A percentile compares a stretch with the other conserved stretches of the same genome.
phyloP scores from a whole-genome alignment of 2,329 filamentous ascomycete genomes.

The Mariannaea sp. region DNA sequence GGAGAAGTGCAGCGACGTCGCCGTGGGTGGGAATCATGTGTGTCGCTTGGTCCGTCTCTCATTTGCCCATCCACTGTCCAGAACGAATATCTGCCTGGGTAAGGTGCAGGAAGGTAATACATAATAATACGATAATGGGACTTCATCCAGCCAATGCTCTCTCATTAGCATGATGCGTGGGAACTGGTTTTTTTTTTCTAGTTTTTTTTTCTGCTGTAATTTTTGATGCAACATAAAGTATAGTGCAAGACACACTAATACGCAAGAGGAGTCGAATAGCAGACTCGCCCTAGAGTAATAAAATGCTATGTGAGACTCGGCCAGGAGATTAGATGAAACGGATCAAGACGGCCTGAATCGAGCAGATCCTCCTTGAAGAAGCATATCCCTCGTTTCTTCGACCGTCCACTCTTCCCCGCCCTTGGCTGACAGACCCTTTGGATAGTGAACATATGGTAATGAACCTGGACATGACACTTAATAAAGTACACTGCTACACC shows the following conservation, averaged over 20 bases:
- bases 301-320: background rate
- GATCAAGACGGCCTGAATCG: slow-evolving; percentile 8
- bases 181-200: slow-evolving; percentile 4
- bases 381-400: slow-evolving; percentile 6
- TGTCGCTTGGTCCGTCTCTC: slow-evolving; percentile 5
- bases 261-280: slow-evolving; percentile 1
- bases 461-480: slow-evolving; percentile 29
- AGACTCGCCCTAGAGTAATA: background rate
- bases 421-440: slow-evolving; percentile 17
- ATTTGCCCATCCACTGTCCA: background rate
- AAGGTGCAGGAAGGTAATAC: slow-evolving; percentile 3
- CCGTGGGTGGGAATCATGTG: slow-evolving; percentile 9
- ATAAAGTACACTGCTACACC: slow-evolving; percentile 28
- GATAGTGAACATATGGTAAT: slow-evolving; percentile 24
- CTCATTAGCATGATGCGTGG: slow-evolving; percentile 14
- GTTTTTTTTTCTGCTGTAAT: slow-evolving; percentile 1
- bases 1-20: slow-evolving; percentile 5
- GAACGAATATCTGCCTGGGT: background rate
- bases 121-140: background rate
- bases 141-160: slow-evolving; percentile 3
- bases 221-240: background rate
- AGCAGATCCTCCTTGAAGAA: slow-evolving; percentile 1
- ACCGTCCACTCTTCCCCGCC: slow-evolving; percentile 15
- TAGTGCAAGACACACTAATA: background rate
- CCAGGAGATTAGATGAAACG: slow-evolving; percentile 11